Evolutionary conservation across 192 early-diverging fungal genomes (phyloP), one percentile per base, ranked within the genome.

Genomic region (Oehlia diaphana): DNA sequence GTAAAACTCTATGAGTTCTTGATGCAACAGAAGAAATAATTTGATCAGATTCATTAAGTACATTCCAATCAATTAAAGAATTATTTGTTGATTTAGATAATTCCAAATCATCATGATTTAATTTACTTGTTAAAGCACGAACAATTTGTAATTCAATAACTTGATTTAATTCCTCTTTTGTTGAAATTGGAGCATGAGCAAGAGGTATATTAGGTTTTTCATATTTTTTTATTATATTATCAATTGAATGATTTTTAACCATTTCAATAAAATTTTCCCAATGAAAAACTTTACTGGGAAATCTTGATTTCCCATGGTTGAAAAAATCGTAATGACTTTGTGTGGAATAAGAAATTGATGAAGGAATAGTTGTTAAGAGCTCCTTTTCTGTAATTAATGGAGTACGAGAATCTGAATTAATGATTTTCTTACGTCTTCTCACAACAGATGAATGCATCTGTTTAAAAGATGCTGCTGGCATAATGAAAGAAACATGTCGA

Each of bases 241-340:
- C 71, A 44, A 73, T n/a, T 53, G 23, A 7, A 70, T 35, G 33
- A 39, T 37, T 33, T 42, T 70, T 37, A 21, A 70, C 68, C 19
- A 33, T 33, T 35, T 70, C 68, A 42, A 39, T 39, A 44, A 70
- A 70, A 70, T 70, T 21, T 19, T 21, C 9, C 68, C 68, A 70
- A 35, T 35, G 31, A 21, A 39, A 42, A 35, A 70, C 39, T 39
- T 33, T 39, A 3, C 9, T 10, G 4, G 68, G 68, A 19, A 2
- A 33, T 26, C 33, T 6, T 4, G 31, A 19, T 39, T 70, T 70
- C 0, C 68, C 68, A 44, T 70, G 68, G 21, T 33, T 39, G 44
- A 70, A 70, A 19, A 42, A 28, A 44, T 70, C 68, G 44, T 70
- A 70, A 21, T 70, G 13, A 42, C 14, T 35, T 21, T 70, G n/a